Conservation (phyloP, 2,329 filamentous ascomycete species). For the Alternaria rosae region DNA sequence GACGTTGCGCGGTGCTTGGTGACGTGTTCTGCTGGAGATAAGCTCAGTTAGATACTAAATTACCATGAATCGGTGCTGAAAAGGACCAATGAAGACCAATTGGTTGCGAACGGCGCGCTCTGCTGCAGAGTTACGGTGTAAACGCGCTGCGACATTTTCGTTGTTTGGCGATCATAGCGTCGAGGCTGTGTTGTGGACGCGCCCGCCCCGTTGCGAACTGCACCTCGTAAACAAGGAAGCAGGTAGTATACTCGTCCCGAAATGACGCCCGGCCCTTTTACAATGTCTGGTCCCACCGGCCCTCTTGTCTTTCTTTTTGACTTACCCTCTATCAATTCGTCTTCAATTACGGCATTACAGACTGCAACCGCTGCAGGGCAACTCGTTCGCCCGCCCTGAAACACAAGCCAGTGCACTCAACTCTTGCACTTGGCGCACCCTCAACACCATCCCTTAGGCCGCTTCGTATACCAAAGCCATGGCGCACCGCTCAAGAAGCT, state of each 20-base stretch:
- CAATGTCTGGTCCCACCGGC: constrained; percentile 6
- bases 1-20: constrained; percentile 29
- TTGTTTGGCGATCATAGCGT: constrained; percentile 15
- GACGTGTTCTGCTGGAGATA: constrained; percentile 27
- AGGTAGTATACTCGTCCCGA: constrained; percentile 10
- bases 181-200: constrained; percentile 9
- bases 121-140: constrained; percentile 13
- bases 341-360: constrained; percentile 2
- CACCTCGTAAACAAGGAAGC: constrained; percentile 33
- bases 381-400: constrained; percentile 23
- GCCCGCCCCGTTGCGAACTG: constrained; percentile 4
- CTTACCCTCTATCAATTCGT: constrained; percentile 1
- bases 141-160: constrained; percentile 6
- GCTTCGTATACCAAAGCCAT: constrained; percentile 16
- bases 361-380: constrained; percentile 16
- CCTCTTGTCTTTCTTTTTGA: constrained; percentile 10
- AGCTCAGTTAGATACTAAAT: constrained; percentile 8
- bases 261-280: constrained; percentile 27
- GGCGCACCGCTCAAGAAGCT: constrained; percentile 26
- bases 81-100: background rate
- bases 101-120: background rate
- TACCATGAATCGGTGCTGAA: background rate
- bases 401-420: constrained; percentile 12
- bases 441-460: background rate
- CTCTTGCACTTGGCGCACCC: constrained; percentile 12